These are phyloP conservation scores for Penicillium malachiteum DNA, from an alignment of 495 filamentous ascomycete genomes.

Conservation along the genomic window DNA sequence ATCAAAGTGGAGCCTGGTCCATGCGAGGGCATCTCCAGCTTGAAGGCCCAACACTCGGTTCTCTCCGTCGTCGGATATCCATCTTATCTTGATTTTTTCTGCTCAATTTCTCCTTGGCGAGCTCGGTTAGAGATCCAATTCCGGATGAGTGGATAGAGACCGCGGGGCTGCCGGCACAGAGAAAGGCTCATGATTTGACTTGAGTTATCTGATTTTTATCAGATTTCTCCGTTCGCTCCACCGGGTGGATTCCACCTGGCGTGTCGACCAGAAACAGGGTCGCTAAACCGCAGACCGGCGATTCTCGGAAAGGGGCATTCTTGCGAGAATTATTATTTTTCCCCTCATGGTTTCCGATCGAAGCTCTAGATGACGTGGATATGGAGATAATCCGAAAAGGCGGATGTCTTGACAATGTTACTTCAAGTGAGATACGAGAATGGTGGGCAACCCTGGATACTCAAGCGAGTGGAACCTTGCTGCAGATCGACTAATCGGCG, in stretches of 20 bases:
- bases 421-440: too few species aligned
- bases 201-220: conserved; percentile 33
- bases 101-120: conserved; percentile 12
- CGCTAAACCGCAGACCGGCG: neutral
- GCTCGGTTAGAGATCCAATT: conserved; percentile 10
- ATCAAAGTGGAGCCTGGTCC: neutral
- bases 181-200: conserved; percentile 20
- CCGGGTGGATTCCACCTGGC: conserved; percentile 18
- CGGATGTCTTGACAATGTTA: too few species aligned
- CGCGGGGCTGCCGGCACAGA: conserved; percentile 13
- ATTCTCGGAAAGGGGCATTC: neutral
- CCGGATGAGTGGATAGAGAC: conserved; percentile 15
- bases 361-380: neutral
- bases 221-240: conserved; percentile 27
- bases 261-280: conserved; percentile 2
- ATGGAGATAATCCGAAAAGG: neutral
- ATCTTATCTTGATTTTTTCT: conserved; percentile 13
- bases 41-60: neutral
- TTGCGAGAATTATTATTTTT: neutral
- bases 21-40: neutral
- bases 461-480: neutral
- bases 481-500: too few species aligned
- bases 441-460: too few species aligned
- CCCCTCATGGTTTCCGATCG: neutral
- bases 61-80: conserved; percentile 12